Percentiles rank a stretch among this genome's conserved stretches.
Conservation (phyloP, 371 early-diverging fungal species). For the Zancudomyces culisetae region DNA sequence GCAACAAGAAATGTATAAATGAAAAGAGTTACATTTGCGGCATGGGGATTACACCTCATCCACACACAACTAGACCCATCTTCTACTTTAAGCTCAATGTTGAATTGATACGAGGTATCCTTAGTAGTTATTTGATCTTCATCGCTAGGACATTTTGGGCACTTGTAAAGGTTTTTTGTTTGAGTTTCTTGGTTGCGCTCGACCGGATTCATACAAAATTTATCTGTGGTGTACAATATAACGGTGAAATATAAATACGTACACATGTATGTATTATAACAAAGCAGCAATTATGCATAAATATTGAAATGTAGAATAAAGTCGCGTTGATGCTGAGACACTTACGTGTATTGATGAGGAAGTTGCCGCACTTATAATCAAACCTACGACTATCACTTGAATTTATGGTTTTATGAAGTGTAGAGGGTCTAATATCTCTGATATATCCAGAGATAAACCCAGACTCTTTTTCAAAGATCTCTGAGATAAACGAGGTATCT, state of each 20-base stretch:
- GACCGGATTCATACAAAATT: no score
- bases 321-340: no score
- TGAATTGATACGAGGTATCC: background rate
- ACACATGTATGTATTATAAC: no score
- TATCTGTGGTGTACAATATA: no score
- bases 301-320: no score
- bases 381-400: background rate
- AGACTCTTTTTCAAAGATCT: background rate
- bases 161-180: no score
- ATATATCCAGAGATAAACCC: background rate
- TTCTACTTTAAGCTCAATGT: slow-evolving; percentile 1
- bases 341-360: background rate
- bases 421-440: background rate
- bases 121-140: no score
- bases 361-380: background rate
- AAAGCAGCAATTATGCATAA: no score
- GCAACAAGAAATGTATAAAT: no score
- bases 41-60: background rate
- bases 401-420: background rate
- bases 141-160: no score
- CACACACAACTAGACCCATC: slow-evolving; percentile 1
- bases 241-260: no score
- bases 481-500: background rate
- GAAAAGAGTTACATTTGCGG: background rate
- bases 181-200: no score